Evolutionary conservation across 2,329 filamentous ascomycete genomes (phyloP).

Genomic region (Tolypocladium ophioglossoides): DNA sequence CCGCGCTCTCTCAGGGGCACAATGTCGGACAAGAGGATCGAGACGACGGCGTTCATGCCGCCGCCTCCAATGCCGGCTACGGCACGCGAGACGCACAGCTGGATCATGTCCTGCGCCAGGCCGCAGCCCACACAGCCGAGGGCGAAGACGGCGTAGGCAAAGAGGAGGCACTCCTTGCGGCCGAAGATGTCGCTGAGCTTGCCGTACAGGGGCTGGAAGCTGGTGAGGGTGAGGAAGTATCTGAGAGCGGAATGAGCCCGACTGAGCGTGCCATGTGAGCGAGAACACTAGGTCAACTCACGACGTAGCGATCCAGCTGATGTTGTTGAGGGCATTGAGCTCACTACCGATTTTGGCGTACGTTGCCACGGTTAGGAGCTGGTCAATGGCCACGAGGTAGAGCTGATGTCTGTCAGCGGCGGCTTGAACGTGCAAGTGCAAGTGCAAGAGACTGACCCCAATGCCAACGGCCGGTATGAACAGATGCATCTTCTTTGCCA

Average conservation of each 20-base stretch:
- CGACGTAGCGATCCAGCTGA: constrained; percentile 59
- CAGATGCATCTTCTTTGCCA: constrained; percentile 25
- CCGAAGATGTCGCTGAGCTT: constrained; percentile 63
- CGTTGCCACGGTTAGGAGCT: constrained; percentile 68
- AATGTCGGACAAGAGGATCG: constrained; percentile 57
- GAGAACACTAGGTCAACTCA: constrained; percentile 10
- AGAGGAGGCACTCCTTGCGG: constrained; percentile 53
- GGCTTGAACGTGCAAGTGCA: too few relatives aligned
- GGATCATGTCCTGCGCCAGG: constrained; percentile 49
- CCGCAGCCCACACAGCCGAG: constrained; percentile 54
- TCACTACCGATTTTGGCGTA: constrained; percentile 71
- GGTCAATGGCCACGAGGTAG: constrained; percentile 63
- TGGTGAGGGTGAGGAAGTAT: constrained; percentile 57
- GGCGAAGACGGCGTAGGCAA: constrained; percentile 54
- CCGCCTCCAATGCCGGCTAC: constrained; percentile 51
- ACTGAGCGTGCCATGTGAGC: too few relatives aligned
- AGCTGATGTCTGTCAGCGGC: constrained; percentile 26
- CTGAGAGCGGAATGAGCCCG: background rate
- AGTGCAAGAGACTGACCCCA: constrained; percentile 14
- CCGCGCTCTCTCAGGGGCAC: constrained; percentile 60
- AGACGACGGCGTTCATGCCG: constrained; percentile 60
- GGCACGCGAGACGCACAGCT: constrained; percentile 53
- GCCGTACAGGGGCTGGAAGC: constrained; percentile 65
- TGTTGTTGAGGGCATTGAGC: constrained; percentile 61
- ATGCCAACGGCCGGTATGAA: constrained; percentile 27